Evolutionary conservation across 1,284 basidiomycete species (phyloP), one percentile per base, ranked within the genome.

Genomic region (Xerocomus alliaceus): DNA sequence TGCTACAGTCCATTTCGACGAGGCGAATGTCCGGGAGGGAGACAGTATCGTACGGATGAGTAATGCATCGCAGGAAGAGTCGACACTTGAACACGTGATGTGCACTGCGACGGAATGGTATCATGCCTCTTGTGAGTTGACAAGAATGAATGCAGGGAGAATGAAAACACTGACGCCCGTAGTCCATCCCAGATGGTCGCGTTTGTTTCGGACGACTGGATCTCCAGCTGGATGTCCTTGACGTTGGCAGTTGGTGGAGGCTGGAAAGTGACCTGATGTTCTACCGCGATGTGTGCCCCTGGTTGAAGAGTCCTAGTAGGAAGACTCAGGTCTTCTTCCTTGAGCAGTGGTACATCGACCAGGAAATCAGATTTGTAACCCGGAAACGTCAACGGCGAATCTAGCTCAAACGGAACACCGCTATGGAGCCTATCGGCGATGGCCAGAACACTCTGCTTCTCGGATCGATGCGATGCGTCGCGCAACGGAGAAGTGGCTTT

Each of bases 131-230:
- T 20, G 56, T 54, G 37, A 61, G 46, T 45, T 3, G 24, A 15
- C 15, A 20, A 37, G 4, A 42, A 55, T n/a, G 7, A 24, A 7
- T 22, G 31, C 26, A 54, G 11, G 2, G 20, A 29, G 4, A 28
- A 24, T 34, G 47, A 34, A 31, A 47, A 17, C 1, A 75, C 71
- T 41, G 22, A 74, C 74, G 26, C 45, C 28, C 22, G 41, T 7
- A 60, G 47, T 15, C 61, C 65, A 15, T 75, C 73, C 72, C 74
- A 73, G 47, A 72, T 62, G 12, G 70, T 75, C 39, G 66, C 20
- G 17, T 74, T 42, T 1, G 46, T 55, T 26, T 65, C 55, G 17
- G 54, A 54, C 2, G 65, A 34, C 4, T 42, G 48, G 28, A 74
- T 65, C 9, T 45, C 15, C 8, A 74, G 56, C n/a, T 54, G 51